Conservation (phyloP, 208 protist genomes). For the Leishmania mexicana region DNA sequence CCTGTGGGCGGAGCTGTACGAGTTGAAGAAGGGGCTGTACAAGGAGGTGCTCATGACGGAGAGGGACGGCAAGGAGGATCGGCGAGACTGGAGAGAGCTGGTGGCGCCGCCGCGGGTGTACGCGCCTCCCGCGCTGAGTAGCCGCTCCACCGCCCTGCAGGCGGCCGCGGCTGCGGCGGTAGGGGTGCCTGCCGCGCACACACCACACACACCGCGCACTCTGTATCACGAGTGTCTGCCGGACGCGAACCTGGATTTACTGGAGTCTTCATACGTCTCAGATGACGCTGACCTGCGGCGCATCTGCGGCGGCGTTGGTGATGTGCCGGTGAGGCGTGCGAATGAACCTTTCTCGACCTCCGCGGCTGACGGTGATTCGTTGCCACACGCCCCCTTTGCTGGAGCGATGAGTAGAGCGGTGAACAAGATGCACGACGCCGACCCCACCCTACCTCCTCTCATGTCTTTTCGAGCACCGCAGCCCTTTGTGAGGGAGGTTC, state of each 20-base stretch:
- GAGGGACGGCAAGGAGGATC: neutral
- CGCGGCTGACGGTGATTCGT: neutral
- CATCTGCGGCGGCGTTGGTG: neutral
- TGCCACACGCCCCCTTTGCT: neutral
- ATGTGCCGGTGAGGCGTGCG: neutral
- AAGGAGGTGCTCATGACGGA: constrained; percentile 4
- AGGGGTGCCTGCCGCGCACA: neutral
- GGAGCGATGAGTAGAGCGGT: neutral
- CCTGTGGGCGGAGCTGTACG: constrained; percentile 66
- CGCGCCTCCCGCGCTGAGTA: neutral
- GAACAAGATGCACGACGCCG: neutral
- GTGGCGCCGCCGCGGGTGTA: constrained; percentile 32
- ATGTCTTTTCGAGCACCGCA: constrained; percentile 28
- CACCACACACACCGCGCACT: neutral
- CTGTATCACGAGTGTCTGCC: constrained; percentile 30
- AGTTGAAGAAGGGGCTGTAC: constrained; percentile 31
- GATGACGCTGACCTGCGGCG: constrained; percentile 20
- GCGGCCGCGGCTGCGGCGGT: too few species aligned
- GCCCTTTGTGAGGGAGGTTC: constrained; percentile 32
- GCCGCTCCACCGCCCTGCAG: neutral
- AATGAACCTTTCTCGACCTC: neutral
- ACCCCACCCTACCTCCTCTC: neutral
- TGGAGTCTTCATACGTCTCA: constrained; percentile 22
- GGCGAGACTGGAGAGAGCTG: constrained; percentile 27
- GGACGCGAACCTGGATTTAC: constrained; percentile 8